Evolutionary conservation across 2,329 filamentous ascomycete genomes (phyloP).

Genomic region (Polychaeton citri): DNA sequence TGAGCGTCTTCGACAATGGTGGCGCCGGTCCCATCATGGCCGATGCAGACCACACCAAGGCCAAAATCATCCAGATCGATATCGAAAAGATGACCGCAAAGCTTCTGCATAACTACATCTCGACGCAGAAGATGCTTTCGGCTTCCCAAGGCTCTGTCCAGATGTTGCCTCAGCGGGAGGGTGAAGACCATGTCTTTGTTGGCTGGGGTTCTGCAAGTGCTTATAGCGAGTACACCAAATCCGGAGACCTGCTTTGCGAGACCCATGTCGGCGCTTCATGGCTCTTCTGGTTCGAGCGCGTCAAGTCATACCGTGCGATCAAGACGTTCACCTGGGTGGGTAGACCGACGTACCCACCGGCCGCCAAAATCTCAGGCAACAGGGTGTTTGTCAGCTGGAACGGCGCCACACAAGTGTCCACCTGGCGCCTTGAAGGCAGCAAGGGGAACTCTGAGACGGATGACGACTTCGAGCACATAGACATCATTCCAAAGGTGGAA

Average conservation of each 20-base stretch:
- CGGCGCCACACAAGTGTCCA: slow-evolving; percentile 25
- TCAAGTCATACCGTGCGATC: slow-evolving; percentile 25
- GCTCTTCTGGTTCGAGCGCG: slow-evolving; percentile 14
- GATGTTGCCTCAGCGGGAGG: slow-evolving; percentile 30
- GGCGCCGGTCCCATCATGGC: slow-evolving; percentile 32
- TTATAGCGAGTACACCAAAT: slow-evolving; percentile 32
- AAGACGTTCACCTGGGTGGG: slow-evolving; percentile 21
- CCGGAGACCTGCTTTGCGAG: slow-evolving; percentile 29
- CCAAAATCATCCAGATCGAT: slow-evolving; percentile 27
- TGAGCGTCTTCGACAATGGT: slow-evolving; percentile 26
- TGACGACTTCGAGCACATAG: not conserved
- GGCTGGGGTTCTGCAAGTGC: slow-evolving; percentile 42
- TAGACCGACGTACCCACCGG: slow-evolving; percentile 17
- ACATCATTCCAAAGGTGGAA: not conserved
- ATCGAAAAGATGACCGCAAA: slow-evolving; percentile 29
- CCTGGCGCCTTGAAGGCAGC: slow-evolving; percentile 21
- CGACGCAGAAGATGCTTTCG: slow-evolving; percentile 26
- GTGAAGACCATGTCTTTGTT: slow-evolving; percentile 38
- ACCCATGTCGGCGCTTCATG: slow-evolving; percentile 26
- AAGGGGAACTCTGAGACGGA: not conserved
- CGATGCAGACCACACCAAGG: slow-evolving; percentile 23
- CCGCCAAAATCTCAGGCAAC: slow-evolving; percentile 10
- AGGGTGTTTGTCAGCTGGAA: slow-evolving; percentile 23
- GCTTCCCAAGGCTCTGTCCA: slow-evolving; percentile 41
- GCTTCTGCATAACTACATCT: slow-evolving; percentile 31